Evolutionary conservation across 148 eudicot species (phyloP), one percentile per base, ranked within the genome.

Genomic region (Bassia scoparia): DNA sequence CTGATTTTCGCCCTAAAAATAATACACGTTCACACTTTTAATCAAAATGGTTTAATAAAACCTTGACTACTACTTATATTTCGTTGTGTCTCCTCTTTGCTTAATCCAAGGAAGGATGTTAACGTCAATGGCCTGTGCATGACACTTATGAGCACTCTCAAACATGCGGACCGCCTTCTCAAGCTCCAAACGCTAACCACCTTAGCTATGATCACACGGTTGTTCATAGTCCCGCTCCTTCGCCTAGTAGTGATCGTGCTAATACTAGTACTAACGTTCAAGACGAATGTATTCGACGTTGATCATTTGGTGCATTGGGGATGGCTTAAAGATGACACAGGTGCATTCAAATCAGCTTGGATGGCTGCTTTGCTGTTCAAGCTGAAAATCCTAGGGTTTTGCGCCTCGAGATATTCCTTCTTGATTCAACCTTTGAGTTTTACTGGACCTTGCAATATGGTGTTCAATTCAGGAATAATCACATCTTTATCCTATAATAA

Each of bases 261-360:
- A 33, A 1, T 7, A 7, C 15, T 61, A 35, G 17, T 7, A 55
- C 52, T 69, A 69, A 27, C 30, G 41, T 33, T 24, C 61, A 21
- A 69, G n/a, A 38, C 6, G 21, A 23, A 34, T 2, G 73, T 79
- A 7, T 81, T 86, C 30, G 82, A 82, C 76, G 95, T 91, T 30
- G 82, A 13, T 81, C 92, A 24, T 94, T 78, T 75, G 98, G 98
- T 37, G 97, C 97, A 66, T 84, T 52, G 98, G 98, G 3, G 91
- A 94, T 68, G 98, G 98, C 8, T 52, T 80, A 24, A 79, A 0
- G 97, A 94, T 53, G 98, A 94, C 71, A 89, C 98, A 18, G 52
- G 21, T 12, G 90, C 94, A 2, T 82, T 93, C 61, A 93, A 90
- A 79, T 81, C 78, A 81, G 89, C 98, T 26, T 90, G 96, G 96